Evolutionary conservation across 164 flowering plant species (phyloP).

Genomic region (Umbellularia californica): DNA sequence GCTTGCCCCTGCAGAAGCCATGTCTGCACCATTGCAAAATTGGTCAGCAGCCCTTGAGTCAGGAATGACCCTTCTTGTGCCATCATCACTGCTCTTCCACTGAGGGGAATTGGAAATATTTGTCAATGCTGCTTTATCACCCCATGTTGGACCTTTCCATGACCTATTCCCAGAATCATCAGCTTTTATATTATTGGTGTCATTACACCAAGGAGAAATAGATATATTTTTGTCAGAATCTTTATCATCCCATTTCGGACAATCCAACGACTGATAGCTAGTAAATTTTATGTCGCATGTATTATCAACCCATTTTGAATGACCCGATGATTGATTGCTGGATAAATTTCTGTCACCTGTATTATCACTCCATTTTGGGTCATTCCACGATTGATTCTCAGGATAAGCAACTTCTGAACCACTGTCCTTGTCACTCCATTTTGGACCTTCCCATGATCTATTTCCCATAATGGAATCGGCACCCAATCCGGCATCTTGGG

Average conservation of each 20-base stretch:
- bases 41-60: conserved; percentile 15
- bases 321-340: not conserved
- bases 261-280: not conserved
- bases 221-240: too few relatives aligned
- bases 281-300: not conserved
- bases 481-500: conserved; percentile 23
- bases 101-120: too few relatives aligned
- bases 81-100: too few relatives aligned
- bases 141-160: not conserved
- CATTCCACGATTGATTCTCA: not conserved
- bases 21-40: conserved; percentile 13
- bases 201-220: not conserved
- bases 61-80: not conserved
- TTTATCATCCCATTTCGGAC: too few relatives aligned
- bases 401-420: too few relatives aligned
- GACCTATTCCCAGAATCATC: not conserved
- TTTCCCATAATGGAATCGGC: not conserved
- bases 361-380: not conserved
- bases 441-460: conserved; percentile 3
- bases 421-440: conserved; percentile 4
- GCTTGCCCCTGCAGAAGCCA: conserved; percentile 9
- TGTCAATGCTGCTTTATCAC: not conserved
- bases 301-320: too few relatives aligned
- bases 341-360: not conserved
- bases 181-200: not conserved